Evolutionary conservation across 2,329 filamentous ascomycete genomes (phyloP), one percentile per base, ranked within the genome.

Genomic region (Talaromyces sp.): DNA sequence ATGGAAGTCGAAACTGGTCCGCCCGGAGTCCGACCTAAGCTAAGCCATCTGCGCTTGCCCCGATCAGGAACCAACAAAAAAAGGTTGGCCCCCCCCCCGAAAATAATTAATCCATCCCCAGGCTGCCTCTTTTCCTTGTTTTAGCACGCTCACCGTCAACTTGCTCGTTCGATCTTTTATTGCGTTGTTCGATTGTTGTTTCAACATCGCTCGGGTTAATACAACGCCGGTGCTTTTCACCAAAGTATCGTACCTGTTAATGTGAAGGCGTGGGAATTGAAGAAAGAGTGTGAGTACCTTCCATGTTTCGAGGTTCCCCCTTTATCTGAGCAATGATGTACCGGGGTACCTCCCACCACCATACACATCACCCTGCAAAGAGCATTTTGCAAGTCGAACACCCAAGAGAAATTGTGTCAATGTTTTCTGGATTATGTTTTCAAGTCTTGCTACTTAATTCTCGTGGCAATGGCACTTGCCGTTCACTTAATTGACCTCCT

Each of bases 41-140:
- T 22, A 25, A 56, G 52, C 52, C 52, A 56, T 56, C 52, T 33
- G 52, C 52, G 33, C 52, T 56, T 56, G 19, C 33, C 52, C 33
- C 52, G 19, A 56, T 37, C 33, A 56, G 52, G 52, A 56, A 25
- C 52, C 27, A 52, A 31, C 15, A 33, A 33, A 56, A 56, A 56
- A 37, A 39, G n/a, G 52, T 37, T 37, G 52, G 52, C 9, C 47
- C 47, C 9, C 47, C 47, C 52, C 52, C 52, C 52, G 52, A 56
- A 37, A 56, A 56, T 56, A 56, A 54, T 54, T 54, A 54, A 56
- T 37, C 33, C 33, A 39, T 56, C n/a, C 52, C 52, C 52, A 56
- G 52, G 52, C 52, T 22, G 39, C 52, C 52, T 15, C 19, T 56
- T 56, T 56, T 37, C 52, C 52, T 37, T 35, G 27, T 11, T 19